A percentile compares a stretch with the other conserved stretches of the same genome.
Conservation (phyloP, 2,329 filamentous ascomycete genomes). For the Neoscytalidium dimidiatum region DNA sequence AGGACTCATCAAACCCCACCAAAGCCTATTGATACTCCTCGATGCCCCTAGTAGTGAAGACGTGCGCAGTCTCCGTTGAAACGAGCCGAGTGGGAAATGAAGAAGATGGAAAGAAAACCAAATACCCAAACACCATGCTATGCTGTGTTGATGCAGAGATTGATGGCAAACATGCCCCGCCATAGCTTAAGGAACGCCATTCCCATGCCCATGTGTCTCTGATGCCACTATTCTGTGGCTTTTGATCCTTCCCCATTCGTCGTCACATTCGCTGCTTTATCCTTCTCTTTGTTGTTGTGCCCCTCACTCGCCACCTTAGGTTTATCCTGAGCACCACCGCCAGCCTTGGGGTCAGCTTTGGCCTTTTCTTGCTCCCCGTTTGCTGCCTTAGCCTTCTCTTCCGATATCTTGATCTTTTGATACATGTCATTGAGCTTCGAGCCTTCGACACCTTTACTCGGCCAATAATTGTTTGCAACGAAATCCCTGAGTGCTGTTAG, state of each 20-base stretch:
- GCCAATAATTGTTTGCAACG: constrained; percentile 41
- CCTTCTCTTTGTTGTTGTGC: constrained; percentile 21
- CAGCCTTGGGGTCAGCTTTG: not conserved
- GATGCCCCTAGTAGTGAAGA: not conserved
- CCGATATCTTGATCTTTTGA: constrained; percentile 24
- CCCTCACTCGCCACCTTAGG: constrained; percentile 7
- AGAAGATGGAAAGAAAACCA: not conserved
- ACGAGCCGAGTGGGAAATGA: not conserved
- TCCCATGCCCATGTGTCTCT: constrained; percentile 9
- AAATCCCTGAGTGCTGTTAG: constrained; percentile 36
- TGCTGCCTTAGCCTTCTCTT: constrained; percentile 18
- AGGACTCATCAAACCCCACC: not conserved
- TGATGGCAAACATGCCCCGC: constrained; percentile 14
- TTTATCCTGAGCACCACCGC: not conserved
- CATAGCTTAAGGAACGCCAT: constrained; percentile 20
- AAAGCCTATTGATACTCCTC: not conserved
- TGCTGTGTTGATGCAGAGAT: constrained; percentile 19
- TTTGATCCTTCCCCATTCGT: constrained; percentile 15
- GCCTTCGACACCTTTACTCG: constrained; percentile 31
- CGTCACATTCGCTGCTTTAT: constrained; percentile 19
- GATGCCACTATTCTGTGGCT: constrained; percentile 8
- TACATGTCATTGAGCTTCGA: constrained; percentile 40
- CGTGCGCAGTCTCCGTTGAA: not conserved
- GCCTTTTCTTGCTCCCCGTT: not conserved
- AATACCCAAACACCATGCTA: constrained; percentile 18